A percentile compares a stretch with the other conserved stretches of the same genome.
These are phyloP conservation scores for Lecanosticta acicola DNA, from an alignment of 2,329 filamentous ascomycete species.

Conservation along the genomic window DNA sequence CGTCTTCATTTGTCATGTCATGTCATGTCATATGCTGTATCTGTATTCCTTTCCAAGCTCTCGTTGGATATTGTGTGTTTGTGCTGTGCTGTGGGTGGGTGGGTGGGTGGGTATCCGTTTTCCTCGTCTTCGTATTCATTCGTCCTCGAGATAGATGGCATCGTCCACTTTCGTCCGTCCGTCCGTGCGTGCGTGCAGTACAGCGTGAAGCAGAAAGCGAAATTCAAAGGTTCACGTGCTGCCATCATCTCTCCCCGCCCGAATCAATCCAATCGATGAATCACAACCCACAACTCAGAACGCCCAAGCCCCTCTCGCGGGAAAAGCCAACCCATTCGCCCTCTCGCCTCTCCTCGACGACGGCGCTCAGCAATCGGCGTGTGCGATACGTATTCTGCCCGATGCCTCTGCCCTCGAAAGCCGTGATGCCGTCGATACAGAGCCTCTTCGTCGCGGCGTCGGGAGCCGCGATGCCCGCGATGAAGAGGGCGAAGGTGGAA, in stretches of 20 bases:
- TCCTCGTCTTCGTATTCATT: neutral
- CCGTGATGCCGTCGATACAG: constrained; percentile 46
- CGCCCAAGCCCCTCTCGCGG: constrained; percentile 39
- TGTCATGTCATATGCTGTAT: no score
- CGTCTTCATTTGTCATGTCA: no score
- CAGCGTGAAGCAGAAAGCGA: no score
- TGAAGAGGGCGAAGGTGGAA: constrained; percentile 50
- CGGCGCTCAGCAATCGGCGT: constrained; percentile 41
- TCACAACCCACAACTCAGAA: constrained; percentile 51
- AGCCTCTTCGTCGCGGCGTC: constrained; percentile 41
- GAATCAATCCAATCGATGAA: neutral
- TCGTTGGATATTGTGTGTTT: no score
- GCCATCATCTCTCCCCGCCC: neutral
- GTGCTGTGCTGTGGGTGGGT: no score
- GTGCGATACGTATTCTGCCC: constrained; percentile 45
- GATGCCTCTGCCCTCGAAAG: constrained; percentile 43
- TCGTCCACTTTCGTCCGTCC: no score
- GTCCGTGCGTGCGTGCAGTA: no score
- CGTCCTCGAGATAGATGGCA: neutral
- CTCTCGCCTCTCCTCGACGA: constrained; percentile 47
- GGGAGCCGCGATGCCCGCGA: constrained; percentile 45
- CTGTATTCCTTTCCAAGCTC: no score
- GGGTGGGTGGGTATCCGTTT: no score
- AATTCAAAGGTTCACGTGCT: no score
- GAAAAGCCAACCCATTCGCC: constrained; percentile 50